Conservation (phyloP, 352 stramenopile species). For the Phytophthora pseudosyringae region DNA sequence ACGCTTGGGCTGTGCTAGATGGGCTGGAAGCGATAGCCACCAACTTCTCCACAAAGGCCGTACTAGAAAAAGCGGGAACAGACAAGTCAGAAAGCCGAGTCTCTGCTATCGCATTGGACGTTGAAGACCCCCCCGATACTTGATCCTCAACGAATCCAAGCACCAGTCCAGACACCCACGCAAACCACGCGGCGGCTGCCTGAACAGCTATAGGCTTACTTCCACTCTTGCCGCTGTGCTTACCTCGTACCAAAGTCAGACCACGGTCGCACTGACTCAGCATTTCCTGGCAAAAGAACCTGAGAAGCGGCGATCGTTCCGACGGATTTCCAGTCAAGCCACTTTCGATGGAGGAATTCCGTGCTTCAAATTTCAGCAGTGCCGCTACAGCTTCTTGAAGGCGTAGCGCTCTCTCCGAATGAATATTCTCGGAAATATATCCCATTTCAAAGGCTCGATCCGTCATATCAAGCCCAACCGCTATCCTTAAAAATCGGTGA, state of each 20-base stretch:
- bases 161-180: constrained; percentile 42
- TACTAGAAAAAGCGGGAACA: constrained; percentile 23
- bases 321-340: background rate
- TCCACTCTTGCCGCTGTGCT: constrained; percentile 14
- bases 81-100: background rate
- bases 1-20: constrained; percentile 16
- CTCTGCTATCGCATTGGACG: background rate
- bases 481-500: constrained; percentile 30
- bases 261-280: constrained; percentile 16
- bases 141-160: constrained; percentile 16
- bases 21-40: constrained; percentile 22
- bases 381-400: constrained; percentile 19
- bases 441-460: constrained; percentile 27
- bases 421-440: background rate
- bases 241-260: constrained; percentile 2
- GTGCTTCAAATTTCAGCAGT: constrained; percentile 22
- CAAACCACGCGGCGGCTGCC: constrained; percentile 31
- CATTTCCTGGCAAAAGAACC: constrained; percentile 38
- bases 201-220: constrained; percentile 5
- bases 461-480: constrained; percentile 32
- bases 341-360: background rate
- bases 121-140: background rate
- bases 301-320: constrained; percentile 29
- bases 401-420: constrained; percentile 14
- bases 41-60: constrained; percentile 40